Conservation (phyloP, 345 rosid genomes). For the Bretschneidera sinensis region DNA sequence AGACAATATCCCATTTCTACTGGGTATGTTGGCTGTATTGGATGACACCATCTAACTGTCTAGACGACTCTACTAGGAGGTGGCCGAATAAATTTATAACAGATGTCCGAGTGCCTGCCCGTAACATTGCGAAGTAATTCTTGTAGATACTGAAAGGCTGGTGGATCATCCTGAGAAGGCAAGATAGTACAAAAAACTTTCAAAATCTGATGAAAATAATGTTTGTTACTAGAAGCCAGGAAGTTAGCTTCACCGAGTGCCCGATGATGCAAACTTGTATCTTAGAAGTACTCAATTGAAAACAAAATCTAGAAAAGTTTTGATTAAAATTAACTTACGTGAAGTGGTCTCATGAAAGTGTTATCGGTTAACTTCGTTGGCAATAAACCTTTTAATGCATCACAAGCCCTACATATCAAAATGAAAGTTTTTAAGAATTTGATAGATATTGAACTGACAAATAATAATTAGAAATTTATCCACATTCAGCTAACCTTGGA, state of each 20-base stretch:
- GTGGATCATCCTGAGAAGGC: constrained; percentile 21
- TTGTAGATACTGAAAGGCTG: neutral
- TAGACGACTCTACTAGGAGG: too few species aligned
- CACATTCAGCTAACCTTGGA: constrained; percentile 33
- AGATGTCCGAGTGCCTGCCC: neutral
- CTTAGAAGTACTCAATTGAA: too few species aligned
- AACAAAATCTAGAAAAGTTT: neutral
- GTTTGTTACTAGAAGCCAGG: neutral
- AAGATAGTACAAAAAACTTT: neutral
- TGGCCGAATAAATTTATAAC: too few species aligned
- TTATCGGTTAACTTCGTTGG: constrained; percentile 20
- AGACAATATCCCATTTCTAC: too few species aligned
- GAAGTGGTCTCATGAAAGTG: constrained; percentile 14
- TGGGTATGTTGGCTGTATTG: too few species aligned
- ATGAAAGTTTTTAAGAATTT: neutral
- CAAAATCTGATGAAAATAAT: neutral
- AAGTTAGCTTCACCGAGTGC: too few species aligned
- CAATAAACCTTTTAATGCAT: constrained; percentile 6
- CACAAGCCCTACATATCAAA: constrained; percentile 23
- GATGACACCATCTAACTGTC: too few species aligned
- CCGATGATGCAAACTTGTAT: too few species aligned
- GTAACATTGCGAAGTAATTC: constrained; percentile 18
- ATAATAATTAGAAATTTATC: neutral
- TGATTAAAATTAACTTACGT: constrained; percentile 18
- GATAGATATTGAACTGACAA: neutral